Conservation (phyloP, 1,284 basidiomycete species). For the Leucoagaricus sp. region DNA sequence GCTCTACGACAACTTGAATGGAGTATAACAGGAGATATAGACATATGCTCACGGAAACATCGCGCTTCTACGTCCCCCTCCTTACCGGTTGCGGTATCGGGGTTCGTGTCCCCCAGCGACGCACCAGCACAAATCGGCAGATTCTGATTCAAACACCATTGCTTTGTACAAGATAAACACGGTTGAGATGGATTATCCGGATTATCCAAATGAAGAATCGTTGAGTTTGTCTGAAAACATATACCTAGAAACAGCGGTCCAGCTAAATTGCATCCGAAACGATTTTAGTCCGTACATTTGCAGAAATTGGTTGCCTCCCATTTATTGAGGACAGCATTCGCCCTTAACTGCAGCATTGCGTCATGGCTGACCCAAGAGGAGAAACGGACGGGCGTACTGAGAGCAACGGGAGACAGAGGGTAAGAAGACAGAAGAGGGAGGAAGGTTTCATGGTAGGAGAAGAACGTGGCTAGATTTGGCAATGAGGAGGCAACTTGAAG, state of each 20-base stretch:
- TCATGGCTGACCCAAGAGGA: neutral
- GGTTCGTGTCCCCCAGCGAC: constrained; percentile 82
- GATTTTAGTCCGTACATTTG: constrained; percentile 57
- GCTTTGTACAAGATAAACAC: constrained; percentile 90
- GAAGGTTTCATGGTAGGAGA: constrained; percentile 16
- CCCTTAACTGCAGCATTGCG: constrained; percentile 24
- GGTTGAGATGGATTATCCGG: constrained; percentile 87
- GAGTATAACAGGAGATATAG: constrained; percentile 20
- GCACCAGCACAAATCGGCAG: constrained; percentile 86
- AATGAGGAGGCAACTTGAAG: neutral
- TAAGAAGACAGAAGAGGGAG: constrained; percentile 11
- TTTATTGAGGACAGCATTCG: constrained; percentile 55
- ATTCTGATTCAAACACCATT: constrained; percentile 95
- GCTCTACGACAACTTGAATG: constrained; percentile 31
- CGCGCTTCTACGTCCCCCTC: constrained; percentile 94
- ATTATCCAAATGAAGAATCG: constrained; percentile 80
- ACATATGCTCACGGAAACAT: constrained; percentile 82
- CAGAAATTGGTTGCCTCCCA: constrained; percentile 86
- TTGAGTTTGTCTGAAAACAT: constrained; percentile 87
- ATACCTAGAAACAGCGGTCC: constrained; percentile 62
- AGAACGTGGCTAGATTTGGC: constrained; percentile 12
- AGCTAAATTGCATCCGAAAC: neutral
- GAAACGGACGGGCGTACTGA: constrained; percentile 4
- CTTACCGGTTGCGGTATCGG: constrained; percentile 92
- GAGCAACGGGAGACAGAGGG: neutral